phyloP scores from a whole-genome alignment of 148 eudicot genomes.

The Pouteria glomerata region DNA sequence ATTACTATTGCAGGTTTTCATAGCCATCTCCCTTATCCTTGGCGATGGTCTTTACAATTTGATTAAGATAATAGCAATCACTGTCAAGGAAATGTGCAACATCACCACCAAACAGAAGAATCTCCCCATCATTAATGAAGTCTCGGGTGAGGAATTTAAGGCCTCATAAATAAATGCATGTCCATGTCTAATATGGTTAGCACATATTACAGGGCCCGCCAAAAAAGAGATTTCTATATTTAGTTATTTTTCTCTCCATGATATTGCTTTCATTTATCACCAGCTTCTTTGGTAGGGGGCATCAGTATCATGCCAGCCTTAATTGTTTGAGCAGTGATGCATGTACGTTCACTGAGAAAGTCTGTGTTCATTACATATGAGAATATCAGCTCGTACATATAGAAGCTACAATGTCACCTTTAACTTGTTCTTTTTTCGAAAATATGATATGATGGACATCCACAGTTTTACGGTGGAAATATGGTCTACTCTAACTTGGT shows the following conservation, averaged over 20 bases:
- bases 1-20: conserved; percentile 42
- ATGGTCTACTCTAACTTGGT: too few relatives aligned
- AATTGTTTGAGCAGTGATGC: too few relatives aligned
- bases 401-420: too few relatives aligned
- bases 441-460: too few relatives aligned
- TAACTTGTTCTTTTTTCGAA: too few relatives aligned
- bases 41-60: conserved; percentile 73
- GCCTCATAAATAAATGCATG: neutral
- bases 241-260: neutral
- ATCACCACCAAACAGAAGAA: conserved; percentile 38
- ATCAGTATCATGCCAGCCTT: neutral
- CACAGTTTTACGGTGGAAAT: too few relatives aligned
- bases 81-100: conserved; percentile 42
- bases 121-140: conserved; percentile 46
- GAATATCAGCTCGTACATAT: too few relatives aligned
- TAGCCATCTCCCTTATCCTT: conserved; percentile 60
- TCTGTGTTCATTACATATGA: too few relatives aligned
- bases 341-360: too few relatives aligned
- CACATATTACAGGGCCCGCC: neutral
- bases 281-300: neutral
- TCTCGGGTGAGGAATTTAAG: conserved; percentile 32
- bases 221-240: too few relatives aligned
- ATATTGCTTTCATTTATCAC: neutral
- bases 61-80: conserved; percentile 50
- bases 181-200: neutral